These are phyloP conservation scores for Fusarium multiceps DNA, from an alignment of 2,329 filamentous ascomycete genomes.

Conservation along the genomic window DNA sequence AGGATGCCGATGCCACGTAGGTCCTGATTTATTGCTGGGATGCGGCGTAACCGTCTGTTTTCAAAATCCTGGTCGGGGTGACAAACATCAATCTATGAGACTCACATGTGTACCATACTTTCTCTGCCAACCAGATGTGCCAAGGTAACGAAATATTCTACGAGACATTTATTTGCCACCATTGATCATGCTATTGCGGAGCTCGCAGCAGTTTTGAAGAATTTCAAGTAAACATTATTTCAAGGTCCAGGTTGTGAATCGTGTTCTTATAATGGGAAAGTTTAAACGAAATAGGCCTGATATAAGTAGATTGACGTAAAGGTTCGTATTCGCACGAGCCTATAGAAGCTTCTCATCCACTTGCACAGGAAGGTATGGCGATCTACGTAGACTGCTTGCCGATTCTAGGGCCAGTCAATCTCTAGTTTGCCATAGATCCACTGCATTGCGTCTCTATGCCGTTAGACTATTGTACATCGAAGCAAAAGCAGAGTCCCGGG, in stretches of 20 bases:
- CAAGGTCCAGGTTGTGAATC: not conserved
- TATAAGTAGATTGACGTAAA: not conserved
- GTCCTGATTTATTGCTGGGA: not conserved
- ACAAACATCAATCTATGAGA: not conserved
- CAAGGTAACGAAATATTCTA: accelerated
- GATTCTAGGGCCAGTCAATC: accelerated
- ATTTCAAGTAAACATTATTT: accelerated
- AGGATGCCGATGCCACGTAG: not conserved
- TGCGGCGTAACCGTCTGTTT: not conserved
- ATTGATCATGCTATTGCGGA: accelerated
- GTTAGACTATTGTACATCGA: slow-evolving; percentile 19
- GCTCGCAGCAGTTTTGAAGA: not conserved
- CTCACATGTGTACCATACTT: not conserved
- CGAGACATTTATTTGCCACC: not conserved
- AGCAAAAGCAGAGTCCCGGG: slow-evolving; percentile 20
- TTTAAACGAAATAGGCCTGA: no score
- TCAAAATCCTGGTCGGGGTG: not conserved
- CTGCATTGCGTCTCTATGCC: not conserved
- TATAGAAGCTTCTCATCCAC: not conserved
- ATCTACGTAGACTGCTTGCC: not conserved
- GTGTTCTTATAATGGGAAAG: no score
- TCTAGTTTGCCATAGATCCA: not conserved
- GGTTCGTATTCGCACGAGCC: not conserved
- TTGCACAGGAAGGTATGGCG: accelerated
- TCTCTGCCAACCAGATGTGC: not conserved